Evolutionary conservation across 495 filamentous ascomycete species (phyloP).

Genomic region (Tuber borchii): DNA sequence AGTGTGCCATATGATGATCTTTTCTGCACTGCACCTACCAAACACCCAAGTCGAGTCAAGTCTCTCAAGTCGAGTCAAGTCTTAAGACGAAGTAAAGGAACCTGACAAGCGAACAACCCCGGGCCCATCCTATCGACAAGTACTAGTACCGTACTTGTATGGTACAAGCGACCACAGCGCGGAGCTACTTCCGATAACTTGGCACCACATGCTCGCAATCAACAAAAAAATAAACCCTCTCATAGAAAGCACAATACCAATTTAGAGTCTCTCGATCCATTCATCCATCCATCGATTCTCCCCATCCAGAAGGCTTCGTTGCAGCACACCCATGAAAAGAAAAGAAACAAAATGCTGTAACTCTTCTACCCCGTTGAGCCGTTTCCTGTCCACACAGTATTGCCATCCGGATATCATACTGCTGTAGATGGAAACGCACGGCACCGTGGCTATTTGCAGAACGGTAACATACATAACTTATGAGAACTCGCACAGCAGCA

Average conservation of each 20-base stretch:
- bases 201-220: not conserved
- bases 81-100: not conserved
- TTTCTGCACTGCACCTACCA: not conserved
- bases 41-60: not conserved
- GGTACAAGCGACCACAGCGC: not conserved
- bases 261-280: not conserved
- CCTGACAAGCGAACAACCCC: not conserved
- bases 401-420: too few species aligned
- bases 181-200: not conserved
- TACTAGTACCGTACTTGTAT: too few species aligned
- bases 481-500: not conserved
- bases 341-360: too few species aligned
- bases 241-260: not conserved
- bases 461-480: not conserved
- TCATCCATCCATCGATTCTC: not conserved
- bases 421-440: not conserved
- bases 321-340: not conserved
- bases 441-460: not conserved
- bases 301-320: not conserved
- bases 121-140: not conserved
- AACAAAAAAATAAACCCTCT: not conserved
- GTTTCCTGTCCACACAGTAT: not conserved
- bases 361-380: not conserved
- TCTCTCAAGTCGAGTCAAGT: not conserved
- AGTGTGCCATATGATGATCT: not conserved